phyloP scores from a whole-genome alignment of 2,329 filamentous ascomycete genomes.

The Colletotrichum navitas region DNA sequence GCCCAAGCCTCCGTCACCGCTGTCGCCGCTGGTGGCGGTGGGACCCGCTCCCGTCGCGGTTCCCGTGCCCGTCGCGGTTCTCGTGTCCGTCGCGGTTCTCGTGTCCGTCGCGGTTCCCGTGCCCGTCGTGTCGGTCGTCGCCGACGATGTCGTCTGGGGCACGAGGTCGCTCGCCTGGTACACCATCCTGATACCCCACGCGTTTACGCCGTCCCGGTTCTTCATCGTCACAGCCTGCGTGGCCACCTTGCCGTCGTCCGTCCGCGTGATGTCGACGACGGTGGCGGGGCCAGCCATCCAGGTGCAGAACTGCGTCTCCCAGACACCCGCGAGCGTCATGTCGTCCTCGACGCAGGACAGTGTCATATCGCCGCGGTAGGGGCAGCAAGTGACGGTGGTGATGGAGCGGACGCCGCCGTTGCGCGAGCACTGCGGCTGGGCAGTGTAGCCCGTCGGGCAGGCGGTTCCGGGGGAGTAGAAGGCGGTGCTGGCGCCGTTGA shows the following conservation, averaged over 20 bases:
- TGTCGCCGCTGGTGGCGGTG: background rate
- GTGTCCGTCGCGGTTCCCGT: background rate
- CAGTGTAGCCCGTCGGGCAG: slow-evolving; percentile 41
- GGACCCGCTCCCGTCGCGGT: background rate
- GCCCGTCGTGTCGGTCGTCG: background rate
- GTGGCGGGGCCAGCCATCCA: slow-evolving; percentile 43
- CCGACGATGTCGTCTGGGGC: slow-evolving; percentile 4
- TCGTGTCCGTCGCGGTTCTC: background rate
- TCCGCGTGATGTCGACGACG: slow-evolving; percentile 40
- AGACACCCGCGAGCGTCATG: slow-evolving; percentile 35
- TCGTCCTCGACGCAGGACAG: slow-evolving; percentile 45
- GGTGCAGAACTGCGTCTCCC: slow-evolving; percentile 45
- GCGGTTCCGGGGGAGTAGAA: slow-evolving; percentile 41
- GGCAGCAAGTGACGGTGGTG: slow-evolving; percentile 48
- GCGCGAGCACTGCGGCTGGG: slow-evolving; percentile 47
- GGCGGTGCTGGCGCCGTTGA: slow-evolving; percentile 38
- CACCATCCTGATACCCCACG: slow-evolving; percentile 47
- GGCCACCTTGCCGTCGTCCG: slow-evolving; percentile 31
- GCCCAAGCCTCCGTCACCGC: slow-evolving; percentile 2
- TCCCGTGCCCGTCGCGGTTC: too few relatives aligned
- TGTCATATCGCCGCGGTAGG: slow-evolving; percentile 41
- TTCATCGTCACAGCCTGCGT: slow-evolving; percentile 38
- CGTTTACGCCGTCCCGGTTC: slow-evolving; percentile 43
- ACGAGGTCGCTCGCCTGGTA: slow-evolving; percentile 44
- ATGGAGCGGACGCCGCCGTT: slow-evolving; percentile 44